Evolutionary conservation across 371 early-diverging fungal species (phyloP), one percentile per base, ranked within the genome.

Genomic region (Coemansia linderi): DNA sequence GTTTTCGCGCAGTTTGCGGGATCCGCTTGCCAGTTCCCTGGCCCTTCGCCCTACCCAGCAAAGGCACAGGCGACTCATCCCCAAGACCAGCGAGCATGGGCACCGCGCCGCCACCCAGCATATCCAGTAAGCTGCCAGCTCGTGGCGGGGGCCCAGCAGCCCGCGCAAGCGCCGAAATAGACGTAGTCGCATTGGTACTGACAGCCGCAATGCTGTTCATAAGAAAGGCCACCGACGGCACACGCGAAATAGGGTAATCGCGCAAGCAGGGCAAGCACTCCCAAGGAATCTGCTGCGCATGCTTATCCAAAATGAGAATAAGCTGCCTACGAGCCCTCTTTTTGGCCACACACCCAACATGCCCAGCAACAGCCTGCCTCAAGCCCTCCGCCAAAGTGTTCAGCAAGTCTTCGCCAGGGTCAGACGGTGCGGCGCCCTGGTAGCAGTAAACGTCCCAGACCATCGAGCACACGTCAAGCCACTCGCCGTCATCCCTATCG

Each of bases 251-350:
- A 0, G 96, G 82, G 58, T 84, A 84, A 1, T 76, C 74, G 13
- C 92, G 86, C 48, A 97, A 66, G 33, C 82, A 78, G 0, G 93
- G 92, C 58, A 93, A 69, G 43, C 88, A 89, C 76, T 97, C 97
- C 87, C 95, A 90, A 0, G 97, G 97, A 4, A 95, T 78, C 62
- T 79, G 81, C 65, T 95, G 93, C 0, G 89, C 74, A 66, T 91
- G 81, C 66, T 91, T 92, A 74, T 95, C 96, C 40, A 92, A 82
- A 4, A 95, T 87, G 46, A 97, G 73, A 38, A 97, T 87, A 9
- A 90, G 72, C 75, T 95, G 94, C 8, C 80, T 81, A 8, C 82
- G 71, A 46, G 19, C n/a, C 44, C 0, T 29, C 4, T 1, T 43
- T 27, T 12, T 33, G 10, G 19, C 0, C 17, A 67, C 75, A 12